phyloP scores from a whole-genome alignment of 2,329 filamentous ascomycete species.

The Cladosporium sp. region DNA sequence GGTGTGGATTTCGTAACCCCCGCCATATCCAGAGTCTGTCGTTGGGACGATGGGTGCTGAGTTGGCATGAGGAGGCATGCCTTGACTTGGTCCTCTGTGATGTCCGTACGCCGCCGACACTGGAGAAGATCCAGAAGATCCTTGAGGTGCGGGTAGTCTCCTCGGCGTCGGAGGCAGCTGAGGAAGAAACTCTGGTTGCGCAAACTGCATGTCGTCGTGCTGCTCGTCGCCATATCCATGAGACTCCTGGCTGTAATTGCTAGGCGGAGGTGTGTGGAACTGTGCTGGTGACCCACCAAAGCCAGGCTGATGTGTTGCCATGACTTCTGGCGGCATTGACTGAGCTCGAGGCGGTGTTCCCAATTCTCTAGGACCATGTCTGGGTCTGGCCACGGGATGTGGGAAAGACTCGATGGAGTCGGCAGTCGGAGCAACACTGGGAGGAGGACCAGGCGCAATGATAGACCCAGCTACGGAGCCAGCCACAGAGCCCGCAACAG shows the following conservation, averaged over 20 bases:
- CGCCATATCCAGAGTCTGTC: constrained; percentile 38
- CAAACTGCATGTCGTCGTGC: constrained; percentile 43
- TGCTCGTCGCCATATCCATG: constrained; percentile 32
- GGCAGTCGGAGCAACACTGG: not conserved
- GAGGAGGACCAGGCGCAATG: not conserved
- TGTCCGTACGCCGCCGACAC: constrained; percentile 19
- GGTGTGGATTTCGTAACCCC: constrained; percentile 17
- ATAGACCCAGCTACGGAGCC: constrained; percentile 19
- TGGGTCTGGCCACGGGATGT: constrained; percentile 10
- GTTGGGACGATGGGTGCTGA: constrained; percentile 48
- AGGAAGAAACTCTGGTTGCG: constrained; percentile 33
- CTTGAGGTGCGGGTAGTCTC: constrained; percentile 1
- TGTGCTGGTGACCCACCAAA: constrained; percentile 4
- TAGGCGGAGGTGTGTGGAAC: constrained; percentile 8
- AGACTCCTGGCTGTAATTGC: not conserved
- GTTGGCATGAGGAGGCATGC: constrained; percentile 36
- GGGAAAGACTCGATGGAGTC: constrained; percentile 5
- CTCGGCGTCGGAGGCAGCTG: constrained; percentile 26
- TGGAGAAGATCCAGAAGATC: constrained; percentile 1
- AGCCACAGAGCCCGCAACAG: constrained; percentile 20
- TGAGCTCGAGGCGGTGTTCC: constrained; percentile 21
- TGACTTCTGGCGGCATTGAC: constrained; percentile 24
- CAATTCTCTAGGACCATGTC: constrained; percentile 30
- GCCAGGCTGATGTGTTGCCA: constrained; percentile 2
- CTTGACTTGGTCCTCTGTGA: constrained; percentile 21